Base-by-base conservation (phyloP, 176 grass and related monocot species). In the Phoenix dactylifera region DNA sequence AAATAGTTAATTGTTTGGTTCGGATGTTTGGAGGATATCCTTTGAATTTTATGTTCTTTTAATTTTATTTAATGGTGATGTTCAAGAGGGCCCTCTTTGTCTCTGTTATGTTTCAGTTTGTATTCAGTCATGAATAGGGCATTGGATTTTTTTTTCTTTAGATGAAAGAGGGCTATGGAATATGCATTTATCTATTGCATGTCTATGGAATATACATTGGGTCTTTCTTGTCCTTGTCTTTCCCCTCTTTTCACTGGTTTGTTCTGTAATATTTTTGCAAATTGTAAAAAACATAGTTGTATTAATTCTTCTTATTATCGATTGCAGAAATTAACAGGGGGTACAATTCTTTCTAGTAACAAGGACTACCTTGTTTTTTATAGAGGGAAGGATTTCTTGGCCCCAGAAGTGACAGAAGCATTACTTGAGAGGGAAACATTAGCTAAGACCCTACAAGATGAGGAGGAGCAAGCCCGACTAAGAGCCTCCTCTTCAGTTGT, bases 321-420 rank as follows among this genome's bases (percentile, higher is more conserved):
- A 66, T 16, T 19, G 58, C 78, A 95, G 89, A 84, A 84, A 90
- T 74, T 96, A 76, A 90, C 86, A 71, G 92, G 92, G 52, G 92
- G 92, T 16, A 59, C 75, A 44, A 82, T 96, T 57, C 86, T 96
- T 76, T 86, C 87, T 68, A 80, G 87, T 65, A 90, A 87, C 81
- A 96, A 88, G 59, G 87, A 90, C 15, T 96, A 77, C 62, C 76
- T 96, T 54, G 92, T 96, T 65, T 90, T 96, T 82, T 96, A 96
- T 72, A 80, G 92, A 82, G 92, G 92, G 52, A 96, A 96, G 65
- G 70, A 96, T 85, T 96, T 90, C 75, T 83, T 96, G 77, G 79
- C 77, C 60, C 66, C 74, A 49, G 81, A 90, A 69, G 67, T 96
- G 5, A 70, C 81, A 52, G 78, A 72, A 49, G 87, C 67, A 52